Base-by-base conservation (phyloP, 2,329 filamentous ascomycete species). In the Aspergillaceae sp. region DNA sequence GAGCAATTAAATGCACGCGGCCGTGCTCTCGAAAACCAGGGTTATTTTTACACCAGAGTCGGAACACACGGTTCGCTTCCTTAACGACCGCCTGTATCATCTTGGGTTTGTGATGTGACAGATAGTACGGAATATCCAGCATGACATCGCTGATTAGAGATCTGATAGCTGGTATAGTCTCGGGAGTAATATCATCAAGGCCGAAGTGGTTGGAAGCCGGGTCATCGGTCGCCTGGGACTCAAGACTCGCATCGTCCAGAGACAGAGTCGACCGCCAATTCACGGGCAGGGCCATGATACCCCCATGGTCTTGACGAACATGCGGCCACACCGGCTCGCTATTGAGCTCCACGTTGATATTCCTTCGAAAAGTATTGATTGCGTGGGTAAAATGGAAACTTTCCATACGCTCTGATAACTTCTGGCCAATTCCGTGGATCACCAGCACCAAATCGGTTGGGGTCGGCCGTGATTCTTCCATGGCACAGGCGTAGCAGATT, bases 301-400 rank as follows among this genome's bases (percentile, higher is more conserved):
- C 87, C 28, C 88, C 87, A 60, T 90, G 82, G n/a, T 80, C 82
- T 19, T 83, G 74, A 1, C 89, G 80, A 11, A 96, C 74, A 45
- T 88, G 78, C 0, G 80, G 76, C 62, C 83, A 87, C n/a, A 96
- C 83, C 6, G 77, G 74, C 2, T 85, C 80, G 32, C 77, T 86
- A 29, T 80, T 79, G 35, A 95, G 75, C 61, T 98, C 90, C 42
- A 90, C 74, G 54, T 95, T 95, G 47, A 97, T 79, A 19, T 87
- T 82, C 48, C 90, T 79, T 8, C 92, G 82, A 56, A 98, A 92
- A 0, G 83, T 80, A 60, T 95, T 97, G 62, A 97, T 91, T 4
- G 89, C 87, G 64, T 97, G 91, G 0, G 92, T 98, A 58, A 98
- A 98, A 64, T 97, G 88, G 58, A 90, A 98, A 56, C 88, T 95